Percentiles rank a stretch among this genome's conserved stretches.
These are phyloP conservation scores for Epichloe typhina DNA, from an alignment of 2,329 filamentous ascomycete species.

Conservation along the genomic window DNA sequence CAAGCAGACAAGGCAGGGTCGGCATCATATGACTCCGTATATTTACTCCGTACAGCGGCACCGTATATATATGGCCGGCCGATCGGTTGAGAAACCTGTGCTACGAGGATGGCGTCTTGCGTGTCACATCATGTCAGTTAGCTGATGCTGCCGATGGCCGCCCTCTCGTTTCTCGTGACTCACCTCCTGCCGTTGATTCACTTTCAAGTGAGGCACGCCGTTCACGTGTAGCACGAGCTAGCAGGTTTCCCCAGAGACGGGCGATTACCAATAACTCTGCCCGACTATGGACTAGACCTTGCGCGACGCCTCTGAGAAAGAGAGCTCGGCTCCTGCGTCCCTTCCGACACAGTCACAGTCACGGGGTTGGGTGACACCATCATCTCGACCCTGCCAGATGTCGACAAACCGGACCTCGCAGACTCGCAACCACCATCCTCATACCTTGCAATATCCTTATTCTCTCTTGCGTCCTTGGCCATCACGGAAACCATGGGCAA, in stretches of 20 bases:
- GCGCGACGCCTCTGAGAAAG: background rate
- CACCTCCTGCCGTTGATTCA: too few relatives aligned
- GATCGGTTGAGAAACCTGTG: too few relatives aligned
- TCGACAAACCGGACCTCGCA: background rate
- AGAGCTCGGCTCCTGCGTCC: background rate
- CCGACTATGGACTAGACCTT: background rate
- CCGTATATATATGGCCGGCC: too few relatives aligned
- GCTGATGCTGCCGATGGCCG: too few relatives aligned
- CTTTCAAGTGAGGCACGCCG: too few relatives aligned
- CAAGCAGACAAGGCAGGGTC: too few relatives aligned
- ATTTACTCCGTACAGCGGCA: too few relatives aligned
- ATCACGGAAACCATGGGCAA: slow-evolving; percentile 27
- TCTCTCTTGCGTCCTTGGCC: background rate
- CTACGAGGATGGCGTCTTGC: too few relatives aligned
- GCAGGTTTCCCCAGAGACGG: background rate
- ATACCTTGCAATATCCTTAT: background rate
- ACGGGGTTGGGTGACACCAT: background rate
- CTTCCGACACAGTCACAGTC: background rate
- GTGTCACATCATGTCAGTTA: too few relatives aligned
- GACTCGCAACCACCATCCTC: background rate
- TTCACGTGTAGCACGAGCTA: background rate
- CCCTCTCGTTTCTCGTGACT: too few relatives aligned
- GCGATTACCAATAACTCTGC: background rate
- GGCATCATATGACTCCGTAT: too few relatives aligned
- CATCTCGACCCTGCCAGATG: background rate